Conservation (phyloP, 495 filamentous ascomycete species). For the Lasiosphaeris hirsuta region DNA sequence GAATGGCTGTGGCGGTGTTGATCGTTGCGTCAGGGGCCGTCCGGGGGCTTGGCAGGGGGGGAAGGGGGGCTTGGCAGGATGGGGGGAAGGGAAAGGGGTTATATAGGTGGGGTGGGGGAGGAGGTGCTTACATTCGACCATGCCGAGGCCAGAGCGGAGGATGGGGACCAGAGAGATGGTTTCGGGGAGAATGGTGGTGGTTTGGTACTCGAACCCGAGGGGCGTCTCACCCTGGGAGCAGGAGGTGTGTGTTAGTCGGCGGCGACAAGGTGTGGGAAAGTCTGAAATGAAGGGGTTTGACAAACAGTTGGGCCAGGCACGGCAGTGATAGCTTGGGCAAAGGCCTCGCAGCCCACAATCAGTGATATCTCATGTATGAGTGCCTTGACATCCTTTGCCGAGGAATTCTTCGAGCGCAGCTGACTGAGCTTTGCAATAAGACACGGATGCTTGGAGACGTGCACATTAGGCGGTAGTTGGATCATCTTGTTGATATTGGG, state of each 20-base stretch:
- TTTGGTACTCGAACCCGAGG: conserved; percentile 67
- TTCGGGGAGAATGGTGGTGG: conserved; percentile 53
- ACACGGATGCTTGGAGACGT: conserved; percentile 83
- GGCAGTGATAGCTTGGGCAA: conserved; percentile 59
- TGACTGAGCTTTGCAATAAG: conserved; percentile 84
- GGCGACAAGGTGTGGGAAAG: not conserved
- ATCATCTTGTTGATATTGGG: not conserved
- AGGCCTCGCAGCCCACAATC: conserved; percentile 79
- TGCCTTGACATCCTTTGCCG: conserved; percentile 70
- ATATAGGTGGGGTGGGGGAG: no score
- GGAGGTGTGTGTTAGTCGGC: not conserved
- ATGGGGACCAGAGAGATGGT: conserved; percentile 85
- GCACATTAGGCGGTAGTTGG: conserved; percentile 64
- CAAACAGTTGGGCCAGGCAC: conserved; percentile 44
- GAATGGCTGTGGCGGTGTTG: conserved; percentile 54
- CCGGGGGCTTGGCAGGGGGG: not conserved
- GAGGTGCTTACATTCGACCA: conserved; percentile 67
- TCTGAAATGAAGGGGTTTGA: not conserved
- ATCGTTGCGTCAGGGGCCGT: conserved; percentile 4
- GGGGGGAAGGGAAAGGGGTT: no score
- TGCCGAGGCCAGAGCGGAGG: conserved; percentile 81
- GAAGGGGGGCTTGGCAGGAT: not conserved
- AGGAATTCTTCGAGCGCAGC: conserved; percentile 69
- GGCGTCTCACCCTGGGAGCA: conserved; percentile 63
- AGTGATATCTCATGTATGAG: conserved; percentile 82